Evolutionary conservation across 352 stramenopile genomes (phyloP).

Genomic region (Thraustochytrium sp.): DNA sequence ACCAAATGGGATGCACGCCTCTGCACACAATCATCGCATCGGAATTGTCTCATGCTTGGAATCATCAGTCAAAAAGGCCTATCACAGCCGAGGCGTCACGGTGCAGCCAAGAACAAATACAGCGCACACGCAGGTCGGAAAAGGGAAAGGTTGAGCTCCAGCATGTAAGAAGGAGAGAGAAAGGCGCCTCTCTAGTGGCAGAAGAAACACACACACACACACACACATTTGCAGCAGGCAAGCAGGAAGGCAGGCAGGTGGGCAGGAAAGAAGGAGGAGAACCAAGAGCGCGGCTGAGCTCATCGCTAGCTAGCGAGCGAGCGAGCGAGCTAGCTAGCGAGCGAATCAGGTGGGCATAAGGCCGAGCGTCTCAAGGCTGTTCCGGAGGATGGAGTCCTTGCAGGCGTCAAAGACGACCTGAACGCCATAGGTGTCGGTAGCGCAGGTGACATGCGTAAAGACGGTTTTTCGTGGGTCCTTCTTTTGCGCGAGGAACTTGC

Average conservation of each 20-base stretch:
- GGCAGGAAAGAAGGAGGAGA: neutral
- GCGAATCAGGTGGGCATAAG: neutral
- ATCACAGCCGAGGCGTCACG: too few species aligned
- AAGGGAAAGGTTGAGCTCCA: too few species aligned
- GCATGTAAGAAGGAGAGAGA: too few species aligned
- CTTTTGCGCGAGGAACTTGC: constrained; percentile 84
- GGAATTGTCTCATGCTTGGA: too few species aligned
- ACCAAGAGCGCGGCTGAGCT: neutral
- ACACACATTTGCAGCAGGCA: too few species aligned
- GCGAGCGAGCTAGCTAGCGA: neutral
- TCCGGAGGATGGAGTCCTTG: constrained; percentile 74
- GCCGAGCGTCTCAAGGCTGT: constrained; percentile 36
- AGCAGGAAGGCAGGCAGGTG: neutral
- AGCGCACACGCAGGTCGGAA: too few species aligned
- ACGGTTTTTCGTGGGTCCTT: constrained; percentile 55
- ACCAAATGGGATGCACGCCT: too few species aligned
- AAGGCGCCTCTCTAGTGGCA: too few species aligned
- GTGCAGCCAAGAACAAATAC: too few species aligned
- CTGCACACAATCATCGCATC: too few species aligned
- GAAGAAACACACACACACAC: too few species aligned
- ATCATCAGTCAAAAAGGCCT: too few species aligned
- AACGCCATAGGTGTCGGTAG: constrained; percentile 91
- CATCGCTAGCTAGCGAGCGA: neutral
- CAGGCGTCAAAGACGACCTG: constrained; percentile 78
- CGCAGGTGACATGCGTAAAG: constrained; percentile 90